These are phyloP conservation scores for Pseudomonodictys pantanalensis DNA, from an alignment of 495 filamentous ascomycete species.

Conservation along the genomic window DNA sequence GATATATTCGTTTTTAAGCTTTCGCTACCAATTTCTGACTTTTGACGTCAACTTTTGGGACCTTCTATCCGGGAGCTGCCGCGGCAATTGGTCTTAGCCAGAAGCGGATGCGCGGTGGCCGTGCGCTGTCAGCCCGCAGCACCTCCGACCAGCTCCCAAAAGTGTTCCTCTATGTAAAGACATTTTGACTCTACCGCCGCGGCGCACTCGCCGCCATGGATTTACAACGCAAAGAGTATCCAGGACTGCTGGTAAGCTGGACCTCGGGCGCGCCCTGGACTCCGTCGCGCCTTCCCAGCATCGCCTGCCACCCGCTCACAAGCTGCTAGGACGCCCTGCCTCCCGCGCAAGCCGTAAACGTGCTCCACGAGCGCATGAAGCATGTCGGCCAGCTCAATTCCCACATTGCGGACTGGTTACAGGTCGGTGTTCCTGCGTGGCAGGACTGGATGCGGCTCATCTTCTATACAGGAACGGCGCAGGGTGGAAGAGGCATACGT, in stretches of 20 bases:
- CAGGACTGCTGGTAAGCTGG: constrained; percentile 82
- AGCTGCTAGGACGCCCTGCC: constrained; percentile 76
- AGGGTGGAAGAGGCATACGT: constrained; percentile 90
- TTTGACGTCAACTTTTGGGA: constrained; percentile 16
- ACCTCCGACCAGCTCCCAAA: constrained; percentile 7
- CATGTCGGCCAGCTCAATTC: constrained; percentile 81
- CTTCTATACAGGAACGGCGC: constrained; percentile 71
- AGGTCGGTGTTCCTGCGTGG: constrained; percentile 52
- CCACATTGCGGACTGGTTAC: constrained; percentile 95
- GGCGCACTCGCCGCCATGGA: constrained; percentile 54
- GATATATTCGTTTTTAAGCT: too few species aligned
- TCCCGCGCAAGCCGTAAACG: constrained; percentile 77
- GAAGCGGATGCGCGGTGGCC: constrained; percentile 8
- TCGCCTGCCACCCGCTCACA: constrained; percentile 32
- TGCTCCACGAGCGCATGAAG: constrained; percentile 84
- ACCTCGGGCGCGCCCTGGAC: too few species aligned
- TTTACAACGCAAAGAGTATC: constrained; percentile 89
- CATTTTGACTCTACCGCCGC: constrained; percentile 10
- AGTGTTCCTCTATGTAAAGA: constrained; percentile 28
- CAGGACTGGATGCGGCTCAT: constrained; percentile 11
- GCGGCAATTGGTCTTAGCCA: constrained; percentile 1
- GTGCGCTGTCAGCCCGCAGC: constrained; percentile 12
- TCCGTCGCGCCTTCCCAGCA: not conserved
- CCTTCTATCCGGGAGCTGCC: constrained; percentile 16
- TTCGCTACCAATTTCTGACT: not conserved